A percentile compares a stretch with the other conserved stretches of the same genome.
Evolutionary conservation across 805 yeast species (phyloP).

Genomic region (Lipomyces spencermartinsiae): DNA sequence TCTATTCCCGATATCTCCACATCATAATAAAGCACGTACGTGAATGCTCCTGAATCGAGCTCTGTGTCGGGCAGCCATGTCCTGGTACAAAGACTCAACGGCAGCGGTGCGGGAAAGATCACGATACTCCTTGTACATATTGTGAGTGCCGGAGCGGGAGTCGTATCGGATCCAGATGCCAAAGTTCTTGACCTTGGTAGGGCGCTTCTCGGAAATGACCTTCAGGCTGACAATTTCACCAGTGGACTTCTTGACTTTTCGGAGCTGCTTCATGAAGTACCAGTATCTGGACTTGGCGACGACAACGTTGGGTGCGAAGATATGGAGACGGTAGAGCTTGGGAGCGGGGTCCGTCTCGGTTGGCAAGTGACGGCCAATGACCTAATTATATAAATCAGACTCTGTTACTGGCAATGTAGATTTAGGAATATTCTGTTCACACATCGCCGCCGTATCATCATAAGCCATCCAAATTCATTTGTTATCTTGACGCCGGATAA

Average conservation of each 20-base stretch:
- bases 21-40: slow-evolving; percentile 47
- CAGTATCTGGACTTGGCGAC: slow-evolving; percentile 99
- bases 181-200: slow-evolving; percentile 99
- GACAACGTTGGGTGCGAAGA: slow-evolving; percentile 98
- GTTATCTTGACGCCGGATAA: no score
- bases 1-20: background rate
- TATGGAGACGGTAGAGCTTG: slow-evolving; percentile 99
- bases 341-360: slow-evolving; percentile 99
- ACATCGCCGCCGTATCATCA: background rate
- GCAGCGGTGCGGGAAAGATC: slow-evolving; percentile 99
- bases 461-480: background rate
- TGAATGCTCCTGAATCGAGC: slow-evolving; percentile 99
- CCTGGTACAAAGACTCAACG: slow-evolving; percentile 97
- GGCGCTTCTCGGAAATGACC: slow-evolving; percentile 88
- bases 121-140: slow-evolving; percentile 99
- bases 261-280: slow-evolving; percentile 99
- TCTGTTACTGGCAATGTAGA: background rate
- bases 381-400: slow-evolving; percentile 73
- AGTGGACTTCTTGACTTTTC: slow-evolving; percentile 99
- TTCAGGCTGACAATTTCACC: slow-evolving; percentile 98
- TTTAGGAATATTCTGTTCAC: background rate
- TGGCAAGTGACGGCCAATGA: slow-evolving; percentile 99
- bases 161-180: slow-evolving; percentile 99
- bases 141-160: slow-evolving; percentile 99
- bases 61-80: slow-evolving; percentile 99